Evolutionary conservation across 2,329 filamentous ascomycete genomes (phyloP).

Genomic region (Verticillium klebahnii): DNA sequence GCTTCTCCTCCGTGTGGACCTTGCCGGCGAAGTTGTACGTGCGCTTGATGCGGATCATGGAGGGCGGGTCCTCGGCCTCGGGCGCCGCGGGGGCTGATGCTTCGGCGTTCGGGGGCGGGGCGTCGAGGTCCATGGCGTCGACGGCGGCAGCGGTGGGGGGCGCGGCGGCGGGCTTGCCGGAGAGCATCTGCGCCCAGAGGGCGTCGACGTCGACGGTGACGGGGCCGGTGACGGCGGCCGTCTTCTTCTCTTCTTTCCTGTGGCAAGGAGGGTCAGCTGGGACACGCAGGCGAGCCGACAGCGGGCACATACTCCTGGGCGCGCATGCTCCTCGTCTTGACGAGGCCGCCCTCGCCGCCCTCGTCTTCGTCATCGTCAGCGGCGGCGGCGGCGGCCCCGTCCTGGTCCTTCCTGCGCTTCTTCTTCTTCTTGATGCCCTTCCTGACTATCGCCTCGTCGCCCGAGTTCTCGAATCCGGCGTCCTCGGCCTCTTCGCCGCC

Average conservation of each 20-base stretch:
- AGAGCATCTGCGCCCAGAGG: slow-evolving; percentile 63
- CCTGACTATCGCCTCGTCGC: slow-evolving; percentile 66
- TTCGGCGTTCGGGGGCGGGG: neutral
- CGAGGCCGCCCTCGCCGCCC: slow-evolving; percentile 55
- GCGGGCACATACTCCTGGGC: slow-evolving; percentile 51
- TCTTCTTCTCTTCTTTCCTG: slow-evolving; percentile 54
- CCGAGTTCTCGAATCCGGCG: slow-evolving; percentile 60
- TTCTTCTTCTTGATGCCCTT: slow-evolving; percentile 55
- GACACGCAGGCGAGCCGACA: neutral
- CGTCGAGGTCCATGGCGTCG: slow-evolving; percentile 7
- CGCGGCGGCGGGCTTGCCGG: slow-evolving; percentile 23
- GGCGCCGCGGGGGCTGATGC: slow-evolving; percentile 7
- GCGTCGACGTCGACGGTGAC: slow-evolving; percentile 69
- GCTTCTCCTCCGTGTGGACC: slow-evolving; percentile 66
- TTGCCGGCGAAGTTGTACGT: slow-evolving; percentile 73
- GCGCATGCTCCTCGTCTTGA: slow-evolving; percentile 70
- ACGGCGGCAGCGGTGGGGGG: slow-evolving; percentile 6
- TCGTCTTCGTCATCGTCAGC: slow-evolving; percentile 44
- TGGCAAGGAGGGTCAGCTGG: neutral
- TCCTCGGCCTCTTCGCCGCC: slow-evolving; percentile 30
- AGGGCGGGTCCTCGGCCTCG: slow-evolving; percentile 20
- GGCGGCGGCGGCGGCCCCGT: slow-evolving; percentile 20
- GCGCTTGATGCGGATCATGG: slow-evolving; percentile 61
- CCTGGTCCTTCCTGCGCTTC: slow-evolving; percentile 38
- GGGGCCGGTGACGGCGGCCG: slow-evolving; percentile 46